Conservation (phyloP, 2,329 filamentous ascomycete species). For the Sporothrix protearum region DNA sequence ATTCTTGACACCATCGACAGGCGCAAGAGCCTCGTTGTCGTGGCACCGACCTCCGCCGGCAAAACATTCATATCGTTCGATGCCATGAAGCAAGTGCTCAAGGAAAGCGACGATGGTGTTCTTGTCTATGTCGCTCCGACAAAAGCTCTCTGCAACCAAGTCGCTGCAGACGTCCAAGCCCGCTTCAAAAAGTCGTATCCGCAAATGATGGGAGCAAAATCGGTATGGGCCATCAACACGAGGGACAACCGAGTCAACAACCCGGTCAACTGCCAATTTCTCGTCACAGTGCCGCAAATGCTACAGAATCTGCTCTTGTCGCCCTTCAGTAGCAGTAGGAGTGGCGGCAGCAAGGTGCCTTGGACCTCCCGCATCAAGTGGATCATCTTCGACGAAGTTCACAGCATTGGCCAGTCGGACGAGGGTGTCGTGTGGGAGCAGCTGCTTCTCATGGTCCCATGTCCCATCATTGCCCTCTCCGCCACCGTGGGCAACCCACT, state of each 20-base stretch:
- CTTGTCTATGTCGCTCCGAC: slow-evolving; percentile 78
- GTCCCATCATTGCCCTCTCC: slow-evolving; percentile 74
- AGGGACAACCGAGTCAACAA: slow-evolving; percentile 73
- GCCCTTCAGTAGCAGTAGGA: slow-evolving; percentile 56
- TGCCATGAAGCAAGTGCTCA: slow-evolving; percentile 72
- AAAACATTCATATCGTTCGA: slow-evolving; percentile 86
- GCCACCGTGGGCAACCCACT: slow-evolving; percentile 74
- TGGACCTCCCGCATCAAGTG: slow-evolving; percentile 68
- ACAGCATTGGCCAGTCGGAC: slow-evolving; percentile 72
- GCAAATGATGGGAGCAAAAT: slow-evolving; percentile 51
- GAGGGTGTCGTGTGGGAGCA: slow-evolving; percentile 79
- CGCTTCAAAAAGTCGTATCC: slow-evolving; percentile 66
- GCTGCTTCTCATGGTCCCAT: slow-evolving; percentile 67
- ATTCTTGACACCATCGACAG: slow-evolving; percentile 71
- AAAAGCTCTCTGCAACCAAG: slow-evolving; percentile 79
- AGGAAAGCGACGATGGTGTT: slow-evolving; percentile 64
- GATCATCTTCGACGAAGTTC: slow-evolving; percentile 80
- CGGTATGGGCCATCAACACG: slow-evolving; percentile 76
- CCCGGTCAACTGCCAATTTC: slow-evolving; percentile 65
- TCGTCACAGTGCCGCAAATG: slow-evolving; percentile 75
- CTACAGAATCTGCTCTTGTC: slow-evolving; percentile 73
- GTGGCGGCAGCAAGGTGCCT: slow-evolving; percentile 39
- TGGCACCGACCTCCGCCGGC: slow-evolving; percentile 73
- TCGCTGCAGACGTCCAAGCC: slow-evolving; percentile 73
- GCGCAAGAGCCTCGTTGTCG: slow-evolving; percentile 66